A percentile compares a stretch with the other conserved stretches of the same genome.
Conservation (phyloP, 768 basidiomycete species). For the Pleurotus cornucopiae region DNA sequence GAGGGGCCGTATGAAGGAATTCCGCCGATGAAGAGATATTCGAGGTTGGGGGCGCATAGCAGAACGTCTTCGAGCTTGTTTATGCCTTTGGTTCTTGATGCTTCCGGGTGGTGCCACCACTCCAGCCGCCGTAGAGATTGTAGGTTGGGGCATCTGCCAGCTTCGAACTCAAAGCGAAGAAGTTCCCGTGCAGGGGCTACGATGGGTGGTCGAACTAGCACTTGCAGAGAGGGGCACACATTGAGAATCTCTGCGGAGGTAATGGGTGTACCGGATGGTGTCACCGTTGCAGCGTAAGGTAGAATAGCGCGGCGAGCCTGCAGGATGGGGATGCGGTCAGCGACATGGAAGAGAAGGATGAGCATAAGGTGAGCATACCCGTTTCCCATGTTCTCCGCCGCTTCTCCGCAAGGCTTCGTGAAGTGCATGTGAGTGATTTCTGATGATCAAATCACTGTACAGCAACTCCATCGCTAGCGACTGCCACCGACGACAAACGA, state of each 20-base stretch:
- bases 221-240: constrained; percentile 45
- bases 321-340: constrained; percentile 4
- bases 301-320: constrained; percentile 56
- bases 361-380: constrained; percentile 20
- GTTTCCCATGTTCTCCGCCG: constrained; percentile 23
- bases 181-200: constrained; percentile 17
- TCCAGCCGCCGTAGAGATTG: constrained; percentile 55
- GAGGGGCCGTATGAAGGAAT: constrained; percentile 25
- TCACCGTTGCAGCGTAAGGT: constrained; percentile 51
- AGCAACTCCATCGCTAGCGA: constrained; percentile 5
- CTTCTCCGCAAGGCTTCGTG: constrained; percentile 24
- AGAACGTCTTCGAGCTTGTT: constrained; percentile 57
- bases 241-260: constrained; percentile 44
- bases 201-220: constrained; percentile 46
- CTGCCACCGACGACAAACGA: constrained; percentile 9
- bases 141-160: constrained; percentile 37
- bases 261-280: constrained; percentile 17
- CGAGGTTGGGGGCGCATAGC: constrained; percentile 45
- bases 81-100: constrained; percentile 60
- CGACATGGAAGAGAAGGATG: constrained; percentile 5
- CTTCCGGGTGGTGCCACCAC: constrained; percentile 61
- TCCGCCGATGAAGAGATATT: constrained; percentile 56
- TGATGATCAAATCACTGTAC: constrained; percentile 11
- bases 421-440: constrained; percentile 24
- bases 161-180: constrained; percentile 50